A percentile compares a stretch with the other conserved stretches of the same genome.
Conservation (phyloP, 257 asterid genomes). For the Paulownia fortunei region DNA sequence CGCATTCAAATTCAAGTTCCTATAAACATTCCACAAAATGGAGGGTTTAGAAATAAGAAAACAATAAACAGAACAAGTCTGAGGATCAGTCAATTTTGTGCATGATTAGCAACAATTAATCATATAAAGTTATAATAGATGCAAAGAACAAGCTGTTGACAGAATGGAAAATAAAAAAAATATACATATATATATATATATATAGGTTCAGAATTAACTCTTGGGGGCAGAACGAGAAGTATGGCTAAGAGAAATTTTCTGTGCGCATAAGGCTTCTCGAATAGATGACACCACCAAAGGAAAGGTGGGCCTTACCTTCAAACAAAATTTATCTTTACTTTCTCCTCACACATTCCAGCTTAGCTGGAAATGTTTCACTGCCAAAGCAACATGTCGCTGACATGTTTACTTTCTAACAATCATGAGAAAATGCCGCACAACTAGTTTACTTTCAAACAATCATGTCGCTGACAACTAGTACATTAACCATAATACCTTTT, state of each 20-base stretch:
- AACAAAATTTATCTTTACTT: too few relatives aligned
- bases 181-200: too few relatives aligned
- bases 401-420: too few relatives aligned
- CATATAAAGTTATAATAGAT: not conserved
- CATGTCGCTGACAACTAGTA: not conserved
- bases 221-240: not conserved
- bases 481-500: too few relatives aligned
- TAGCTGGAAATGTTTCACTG: not conserved
- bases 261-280: not conserved
- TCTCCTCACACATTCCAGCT: not conserved
- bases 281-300: not conserved
- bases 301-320: not conserved
- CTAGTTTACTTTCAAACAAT: not conserved
- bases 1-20: slow-evolving; percentile 89
- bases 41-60: slow-evolving; percentile 25
- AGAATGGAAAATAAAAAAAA: not conserved
- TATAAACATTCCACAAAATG: slow-evolving; percentile 35
- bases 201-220: not conserved
- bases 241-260: not conserved
- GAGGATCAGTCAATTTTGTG: slow-evolving; percentile 9
- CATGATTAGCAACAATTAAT: not conserved
- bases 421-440: too few relatives aligned
- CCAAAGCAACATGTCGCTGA: too few relatives aligned
- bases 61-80: slow-evolving; percentile 4
- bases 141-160: not conserved